Percentiles rank a stretch among this genome's conserved stretches.
These are phyloP conservation scores for Globisporangium solare DNA, from an alignment of 352 stramenopile species.

Conservation along the genomic window DNA sequence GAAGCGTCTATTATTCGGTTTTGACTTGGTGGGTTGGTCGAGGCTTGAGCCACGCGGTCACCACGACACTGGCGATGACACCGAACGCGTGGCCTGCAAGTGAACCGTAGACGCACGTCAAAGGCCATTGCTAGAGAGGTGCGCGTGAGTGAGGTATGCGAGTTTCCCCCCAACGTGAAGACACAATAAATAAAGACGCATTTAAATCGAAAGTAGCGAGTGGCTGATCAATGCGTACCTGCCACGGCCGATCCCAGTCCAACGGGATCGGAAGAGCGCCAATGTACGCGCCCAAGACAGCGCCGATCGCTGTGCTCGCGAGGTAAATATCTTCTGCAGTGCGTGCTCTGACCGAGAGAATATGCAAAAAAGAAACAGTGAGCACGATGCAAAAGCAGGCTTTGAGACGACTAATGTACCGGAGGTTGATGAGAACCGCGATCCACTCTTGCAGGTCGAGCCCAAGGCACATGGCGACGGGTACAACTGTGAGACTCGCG, in stretches of 20 bases:
- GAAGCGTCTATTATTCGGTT: constrained; percentile 4
- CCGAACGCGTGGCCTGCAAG: constrained; percentile 45
- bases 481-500: constrained; percentile 38
- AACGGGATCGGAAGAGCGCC: constrained; percentile 77
- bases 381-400: not conserved
- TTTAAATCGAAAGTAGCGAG: not conserved
- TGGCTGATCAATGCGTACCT: constrained; percentile 40
- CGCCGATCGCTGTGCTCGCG: constrained; percentile 47
- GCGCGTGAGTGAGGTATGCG: too few species aligned
- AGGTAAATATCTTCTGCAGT: constrained; percentile 41
- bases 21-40: not conserved
- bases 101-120: constrained; percentile 77
- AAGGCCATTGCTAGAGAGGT: constrained; percentile 72
- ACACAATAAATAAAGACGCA: not conserved
- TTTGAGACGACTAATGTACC: constrained; percentile 17
- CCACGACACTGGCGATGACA: constrained; percentile 17
- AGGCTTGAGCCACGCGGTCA: not conserved
- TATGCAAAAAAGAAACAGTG: not conserved
- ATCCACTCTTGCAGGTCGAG: constrained; percentile 34
- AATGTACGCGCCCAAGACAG: constrained; percentile 60
- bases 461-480: constrained; percentile 38
- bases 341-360: constrained; percentile 22
- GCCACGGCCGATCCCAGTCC: constrained; percentile 86
- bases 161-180: not conserved
- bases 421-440: constrained; percentile 47